phyloP scores from a whole-genome alignment of 1,139 yeast genomes.

The Suhomyces ambrosiae region DNA sequence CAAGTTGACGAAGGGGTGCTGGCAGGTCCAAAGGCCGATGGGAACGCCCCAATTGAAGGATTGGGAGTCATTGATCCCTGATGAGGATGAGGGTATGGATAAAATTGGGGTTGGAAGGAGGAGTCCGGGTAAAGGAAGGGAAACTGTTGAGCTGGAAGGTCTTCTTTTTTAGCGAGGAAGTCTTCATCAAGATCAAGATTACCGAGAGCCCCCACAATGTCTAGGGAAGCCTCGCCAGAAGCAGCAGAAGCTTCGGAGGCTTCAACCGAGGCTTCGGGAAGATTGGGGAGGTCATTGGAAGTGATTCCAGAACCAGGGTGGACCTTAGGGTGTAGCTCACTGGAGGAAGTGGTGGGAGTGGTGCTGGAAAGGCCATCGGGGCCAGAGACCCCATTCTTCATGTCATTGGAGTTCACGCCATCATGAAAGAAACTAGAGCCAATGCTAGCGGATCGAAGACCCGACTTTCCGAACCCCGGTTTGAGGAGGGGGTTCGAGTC shows the following conservation, averaged over 20 bases:
- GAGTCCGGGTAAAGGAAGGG: slow-evolving; percentile 14
- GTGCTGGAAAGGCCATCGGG: slow-evolving; percentile 10
- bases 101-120: slow-evolving; percentile 20
- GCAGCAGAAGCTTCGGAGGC: no score
- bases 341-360: slow-evolving; percentile 2
- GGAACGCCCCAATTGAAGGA: slow-evolving; percentile 25
- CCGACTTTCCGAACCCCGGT: slow-evolving; percentile 8
- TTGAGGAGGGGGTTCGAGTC: slow-evolving; percentile 11
- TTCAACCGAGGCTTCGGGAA: no score
- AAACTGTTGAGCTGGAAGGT: slow-evolving; percentile 6
- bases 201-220: slow-evolving; percentile 46
- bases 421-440: slow-evolving; percentile 30
- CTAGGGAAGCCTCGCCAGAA: slow-evolving; percentile 28
- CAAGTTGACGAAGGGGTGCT: slow-evolving; percentile 32
- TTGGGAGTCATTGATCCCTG: slow-evolving; percentile 39
- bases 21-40: slow-evolving; percentile 20
- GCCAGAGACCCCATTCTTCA: slow-evolving; percentile 24
- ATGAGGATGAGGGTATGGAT: slow-evolving; percentile 22
- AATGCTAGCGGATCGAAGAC: slow-evolving; percentile 26
- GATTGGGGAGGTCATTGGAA: no score
- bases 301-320: no score
- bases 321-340: no score
- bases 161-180: slow-evolving; percentile 11
- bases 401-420: no score
- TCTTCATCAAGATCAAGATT: slow-evolving; percentile 46